phyloP scores from a whole-genome alignment of 1,284 basidiomycete species.

The Papiliotrema laurentii region DNA sequence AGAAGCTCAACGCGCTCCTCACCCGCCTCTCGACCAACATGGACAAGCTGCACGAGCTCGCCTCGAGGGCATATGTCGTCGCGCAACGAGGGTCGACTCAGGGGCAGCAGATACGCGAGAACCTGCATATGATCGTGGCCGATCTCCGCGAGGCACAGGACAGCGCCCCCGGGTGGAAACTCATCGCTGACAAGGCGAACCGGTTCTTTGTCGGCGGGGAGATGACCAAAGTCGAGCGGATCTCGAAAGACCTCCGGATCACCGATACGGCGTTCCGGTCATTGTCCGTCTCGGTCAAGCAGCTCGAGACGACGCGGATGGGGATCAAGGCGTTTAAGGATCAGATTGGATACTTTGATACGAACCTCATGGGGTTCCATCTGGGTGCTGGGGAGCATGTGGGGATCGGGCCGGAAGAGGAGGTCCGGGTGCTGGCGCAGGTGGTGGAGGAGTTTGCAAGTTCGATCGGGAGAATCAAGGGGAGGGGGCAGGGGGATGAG shows the following conservation, averaged over 20 bases:
- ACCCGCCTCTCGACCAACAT: slow-evolving; percentile 26
- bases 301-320: slow-evolving; percentile 24
- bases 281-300: slow-evolving; percentile 18
- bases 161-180: slow-evolving; percentile 33
- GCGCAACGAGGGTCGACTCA: slow-evolving; percentile 16
- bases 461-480: slow-evolving; percentile 21
- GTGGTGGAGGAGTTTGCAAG: slow-evolving; percentile 22
- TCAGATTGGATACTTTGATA: slow-evolving; percentile 37
- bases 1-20: slow-evolving; percentile 30
- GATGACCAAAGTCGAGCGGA: slow-evolving; percentile 24
- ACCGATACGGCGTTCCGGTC: slow-evolving; percentile 27
- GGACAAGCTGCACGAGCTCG: slow-evolving; percentile 24
- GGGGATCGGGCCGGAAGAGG: slow-evolving; percentile 30
- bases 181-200: slow-evolving; percentile 20
- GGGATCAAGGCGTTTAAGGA: slow-evolving; percentile 32
- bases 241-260: slow-evolving; percentile 29
- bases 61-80: slow-evolving; percentile 11
- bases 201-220: slow-evolving; percentile 39
- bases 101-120: slow-evolving; percentile 9
- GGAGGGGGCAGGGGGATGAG: background rate
- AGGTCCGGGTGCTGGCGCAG: slow-evolving; percentile 27
- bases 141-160: slow-evolving; percentile 21
- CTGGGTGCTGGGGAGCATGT: slow-evolving; percentile 24
- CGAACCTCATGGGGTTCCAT: slow-evolving; percentile 42
- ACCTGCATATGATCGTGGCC: slow-evolving; percentile 10